Evolutionary conservation across 441 rosid species (phyloP).

Genomic region (Pelargonium citronellum): DNA sequence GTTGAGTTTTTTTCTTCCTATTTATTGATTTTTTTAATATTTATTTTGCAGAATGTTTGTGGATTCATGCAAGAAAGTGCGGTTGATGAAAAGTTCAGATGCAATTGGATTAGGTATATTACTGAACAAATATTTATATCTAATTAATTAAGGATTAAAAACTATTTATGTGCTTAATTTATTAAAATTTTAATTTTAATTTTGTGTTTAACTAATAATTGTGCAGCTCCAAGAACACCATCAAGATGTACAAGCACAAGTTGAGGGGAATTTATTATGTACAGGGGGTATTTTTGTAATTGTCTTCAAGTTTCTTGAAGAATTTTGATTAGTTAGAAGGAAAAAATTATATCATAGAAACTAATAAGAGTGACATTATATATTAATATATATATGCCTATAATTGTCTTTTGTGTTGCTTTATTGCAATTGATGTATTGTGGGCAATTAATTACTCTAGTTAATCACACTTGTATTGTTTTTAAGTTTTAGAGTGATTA

Average conservation of each 20-base stretch:
- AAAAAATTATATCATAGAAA: neutral
- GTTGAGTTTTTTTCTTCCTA: too few species aligned
- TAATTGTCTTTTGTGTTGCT: too few species aligned
- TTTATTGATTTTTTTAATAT: neutral
- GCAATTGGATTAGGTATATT: slow-evolving; percentile 37
- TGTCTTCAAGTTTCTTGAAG: neutral
- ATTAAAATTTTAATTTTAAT: too few species aligned
- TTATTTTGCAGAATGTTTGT: slow-evolving; percentile 50
- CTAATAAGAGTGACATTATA: slow-evolving; percentile 12
- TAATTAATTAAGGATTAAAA: neutral
- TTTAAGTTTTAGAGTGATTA: too few species aligned
- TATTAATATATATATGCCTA: too few species aligned
- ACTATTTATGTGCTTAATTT: neutral
- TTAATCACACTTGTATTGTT: too few species aligned
- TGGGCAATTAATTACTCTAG: too few species aligned
- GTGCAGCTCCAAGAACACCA: slow-evolving; percentile 38
- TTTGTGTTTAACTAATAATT: neutral
- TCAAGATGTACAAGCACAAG: slow-evolving; percentile 34
- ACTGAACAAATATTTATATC: neutral
- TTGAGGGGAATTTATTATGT: slow-evolving; percentile 14
- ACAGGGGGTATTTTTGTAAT: slow-evolving; percentile 24
- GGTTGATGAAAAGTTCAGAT: slow-evolving; percentile 60
- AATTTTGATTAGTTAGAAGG: slow-evolving; percentile 17
- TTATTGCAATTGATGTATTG: too few species aligned
- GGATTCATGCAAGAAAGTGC: slow-evolving; percentile 56